phyloP scores from a whole-genome alignment of 1,139 yeast species.

The Saccharomyces hybrid region DNA sequence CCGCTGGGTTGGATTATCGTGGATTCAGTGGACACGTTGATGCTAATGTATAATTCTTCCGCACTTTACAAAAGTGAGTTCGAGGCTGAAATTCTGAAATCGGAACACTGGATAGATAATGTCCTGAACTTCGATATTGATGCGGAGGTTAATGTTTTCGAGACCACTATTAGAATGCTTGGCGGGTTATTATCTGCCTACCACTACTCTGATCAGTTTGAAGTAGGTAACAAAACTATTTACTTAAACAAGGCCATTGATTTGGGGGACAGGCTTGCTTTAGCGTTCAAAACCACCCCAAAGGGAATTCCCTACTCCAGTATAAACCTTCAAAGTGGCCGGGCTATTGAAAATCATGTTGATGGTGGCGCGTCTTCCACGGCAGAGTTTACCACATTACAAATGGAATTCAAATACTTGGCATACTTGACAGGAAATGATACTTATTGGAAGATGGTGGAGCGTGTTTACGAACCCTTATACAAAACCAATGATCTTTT shows the following conservation, averaged over 20 bases:
- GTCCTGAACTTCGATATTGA: constrained; percentile 56
- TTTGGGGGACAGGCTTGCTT: constrained; percentile 51
- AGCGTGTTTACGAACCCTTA: constrained; percentile 59
- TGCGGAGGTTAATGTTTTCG: constrained; percentile 72
- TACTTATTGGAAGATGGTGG: constrained; percentile 71
- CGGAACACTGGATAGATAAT: constrained; percentile 72
- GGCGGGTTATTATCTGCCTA: constrained; percentile 81
- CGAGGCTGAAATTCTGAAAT: constrained; percentile 6
- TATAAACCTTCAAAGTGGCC: constrained; percentile 60
- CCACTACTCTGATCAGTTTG: constrained; percentile 53
- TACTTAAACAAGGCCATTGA: constrained; percentile 75
- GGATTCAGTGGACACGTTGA: constrained; percentile 78
- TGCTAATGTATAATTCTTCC: constrained; percentile 68
- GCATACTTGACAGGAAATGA: constrained; percentile 73
- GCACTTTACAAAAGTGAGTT: constrained; percentile 41
- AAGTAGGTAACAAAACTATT: constrained; percentile 36
- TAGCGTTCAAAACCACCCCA: constrained; percentile 51
- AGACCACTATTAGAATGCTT: constrained; percentile 67
- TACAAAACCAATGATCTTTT: constrained; percentile 35
- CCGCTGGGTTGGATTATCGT: constrained; percentile 96
- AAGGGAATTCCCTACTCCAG: constrained; percentile 74
- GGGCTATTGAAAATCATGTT: constrained; percentile 53
- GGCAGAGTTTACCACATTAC: constrained; percentile 85
- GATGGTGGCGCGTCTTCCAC: constrained; percentile 74
- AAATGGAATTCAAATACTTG: constrained; percentile 79